Percentiles rank a stretch among this genome's conserved stretches.
Conservation (phyloP, 2,329 filamentous ascomycete genomes). For the Chalaropsis thielavioides region DNA sequence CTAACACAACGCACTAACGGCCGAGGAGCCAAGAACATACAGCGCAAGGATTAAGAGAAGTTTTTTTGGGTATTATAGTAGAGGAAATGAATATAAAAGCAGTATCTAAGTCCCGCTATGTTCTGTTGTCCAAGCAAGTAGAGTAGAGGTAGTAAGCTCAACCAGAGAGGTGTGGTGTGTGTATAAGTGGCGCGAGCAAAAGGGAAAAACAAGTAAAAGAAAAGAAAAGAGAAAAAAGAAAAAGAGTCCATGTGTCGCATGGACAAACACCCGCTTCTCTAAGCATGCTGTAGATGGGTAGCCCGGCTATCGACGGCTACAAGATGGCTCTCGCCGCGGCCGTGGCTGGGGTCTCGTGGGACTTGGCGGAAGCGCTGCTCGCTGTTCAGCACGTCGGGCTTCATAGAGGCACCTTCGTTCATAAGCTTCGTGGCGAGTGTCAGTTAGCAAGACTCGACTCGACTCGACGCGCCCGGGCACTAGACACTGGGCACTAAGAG, state of each 20-base stretch:
- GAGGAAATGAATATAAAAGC: neutral
- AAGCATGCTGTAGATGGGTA: slow-evolving; percentile 2
- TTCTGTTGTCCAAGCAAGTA: neutral
- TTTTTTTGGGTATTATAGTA: too few species aligned
- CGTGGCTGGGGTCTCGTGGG: neutral
- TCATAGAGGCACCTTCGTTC: slow-evolving; percentile 12
- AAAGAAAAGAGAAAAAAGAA: neutral
- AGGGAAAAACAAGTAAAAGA: neutral
- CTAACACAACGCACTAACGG: too few species aligned
- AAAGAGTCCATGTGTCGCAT: neutral
- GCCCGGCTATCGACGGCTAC: neutral
- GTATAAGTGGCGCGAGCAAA: too few species aligned
- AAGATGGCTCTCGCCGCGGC: neutral
- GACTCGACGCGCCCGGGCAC: too few species aligned
- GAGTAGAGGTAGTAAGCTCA: neutral
- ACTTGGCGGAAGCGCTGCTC: slow-evolving; percentile 9
- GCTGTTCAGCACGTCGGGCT: slow-evolving; percentile 7
- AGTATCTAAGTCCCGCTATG: neutral
- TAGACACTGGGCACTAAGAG: neutral
- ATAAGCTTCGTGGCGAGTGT: neutral
- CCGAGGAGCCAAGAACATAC: too few species aligned
- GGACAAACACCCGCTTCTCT: neutral
- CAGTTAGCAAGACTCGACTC: too few species aligned
- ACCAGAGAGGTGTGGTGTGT: neutral
- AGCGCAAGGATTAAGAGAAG: too few species aligned